Base-by-base conservation (phyloP, 495 filamentous ascomycete species). In the Sphaerosporella brunnea region DNA sequence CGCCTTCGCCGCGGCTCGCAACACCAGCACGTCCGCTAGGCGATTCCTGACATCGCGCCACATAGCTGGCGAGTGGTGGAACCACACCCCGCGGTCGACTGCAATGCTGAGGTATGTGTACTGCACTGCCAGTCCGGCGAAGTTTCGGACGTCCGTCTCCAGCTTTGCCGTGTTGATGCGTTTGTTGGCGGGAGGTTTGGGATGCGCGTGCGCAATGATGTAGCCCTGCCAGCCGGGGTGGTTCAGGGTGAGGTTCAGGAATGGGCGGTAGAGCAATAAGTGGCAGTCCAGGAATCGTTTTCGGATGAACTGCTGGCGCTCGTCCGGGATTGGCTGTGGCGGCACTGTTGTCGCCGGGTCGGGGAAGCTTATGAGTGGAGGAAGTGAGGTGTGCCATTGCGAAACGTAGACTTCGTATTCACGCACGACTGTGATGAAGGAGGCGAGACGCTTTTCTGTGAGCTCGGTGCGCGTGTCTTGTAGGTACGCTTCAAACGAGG, bases 241-340 rank as follows among this genome's bases (percentile, higher is more conserved):
- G 34, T 53, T 53, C n/a, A 54, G 44, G 13, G 42, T 36, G 2
- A 66, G 59, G 42, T 66, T 65, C 19, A 66, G 55, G 45, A 65
- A 62, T 11, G 63, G 63, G 2, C 64, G 57, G 23, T 63, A 66
- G 13, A 66, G 57, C n/a, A 66, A 51, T 30, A 64, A 61, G 32
- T 62, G 64, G 34, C 64, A 63, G 48, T 66, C 64, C 20, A 66
- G 60, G 34, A 64, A 66, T 40, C 64, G 55, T 28, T 66, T 62
- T 25, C 63, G 61, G 20, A 56, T 55, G 45, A 62, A 59, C 43
- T 66, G 64, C 42, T 64, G 53, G 20, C 63, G 53, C 50, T 66
- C 64, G 13, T 54, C 52, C 23, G 63, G 59, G 20, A 60, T 48
- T 0, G 54, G 25, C 18, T 11, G 35, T 25, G 19, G 52, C 5